phyloP scores from a whole-genome alignment of 495 filamentous ascomycete genomes.

The Xylaria curta region DNA sequence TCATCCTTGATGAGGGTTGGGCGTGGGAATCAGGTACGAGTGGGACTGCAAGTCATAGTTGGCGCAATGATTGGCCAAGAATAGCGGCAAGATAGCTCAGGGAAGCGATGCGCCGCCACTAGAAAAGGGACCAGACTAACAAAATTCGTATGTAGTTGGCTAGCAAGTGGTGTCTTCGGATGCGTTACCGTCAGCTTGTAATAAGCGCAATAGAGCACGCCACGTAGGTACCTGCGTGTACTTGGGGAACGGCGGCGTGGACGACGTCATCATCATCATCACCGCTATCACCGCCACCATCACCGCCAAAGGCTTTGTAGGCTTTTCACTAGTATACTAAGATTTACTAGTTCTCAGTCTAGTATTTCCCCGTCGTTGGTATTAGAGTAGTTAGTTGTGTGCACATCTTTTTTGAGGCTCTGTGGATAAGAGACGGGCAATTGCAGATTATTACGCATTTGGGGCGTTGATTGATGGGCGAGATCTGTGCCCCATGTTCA shows the following conservation, averaged over 20 bases:
- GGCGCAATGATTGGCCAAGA: constrained; percentile 9
- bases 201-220: background rate
- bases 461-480: constrained; percentile 11
- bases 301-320: background rate
- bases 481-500: constrained; percentile 16
- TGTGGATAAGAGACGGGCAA: background rate
- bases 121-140: constrained; percentile 6
- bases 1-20: constrained; percentile 6
- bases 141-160: background rate
- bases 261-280: background rate
- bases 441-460: constrained; percentile 20
- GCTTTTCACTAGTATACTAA: background rate
- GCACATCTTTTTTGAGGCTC: background rate
- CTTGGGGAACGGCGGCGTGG: background rate
- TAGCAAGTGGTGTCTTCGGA: background rate
- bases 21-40: background rate
- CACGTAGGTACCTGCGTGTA: background rate
- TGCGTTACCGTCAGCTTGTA: constrained; percentile 2
- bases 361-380: background rate
- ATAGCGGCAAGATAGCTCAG: background rate
- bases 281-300: background rate
- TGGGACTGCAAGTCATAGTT: background rate
- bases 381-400: too few relatives aligned
- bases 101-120: constrained; percentile 17
- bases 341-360: background rate